Conservation (phyloP, 345 rosid species). For the Lagerstroemia speciosa region DNA sequence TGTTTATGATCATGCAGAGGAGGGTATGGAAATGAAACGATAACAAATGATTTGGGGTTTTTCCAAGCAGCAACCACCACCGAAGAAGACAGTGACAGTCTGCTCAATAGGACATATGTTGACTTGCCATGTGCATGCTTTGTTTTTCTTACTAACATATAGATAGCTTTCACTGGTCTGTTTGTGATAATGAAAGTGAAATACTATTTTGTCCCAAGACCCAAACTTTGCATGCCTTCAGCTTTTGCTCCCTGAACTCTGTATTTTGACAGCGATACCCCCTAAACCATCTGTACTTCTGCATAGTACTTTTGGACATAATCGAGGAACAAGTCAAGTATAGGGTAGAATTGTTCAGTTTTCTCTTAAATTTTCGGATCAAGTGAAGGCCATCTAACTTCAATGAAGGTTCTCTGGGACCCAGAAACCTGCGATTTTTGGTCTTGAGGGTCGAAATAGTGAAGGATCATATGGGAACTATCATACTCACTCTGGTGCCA, state of each 20-base stretch:
- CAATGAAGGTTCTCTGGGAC: no score
- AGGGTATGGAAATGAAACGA: constrained; percentile 1
- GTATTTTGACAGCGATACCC: background rate
- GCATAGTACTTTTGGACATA: no score
- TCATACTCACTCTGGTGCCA: constrained; percentile 86
- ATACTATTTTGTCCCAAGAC: background rate
- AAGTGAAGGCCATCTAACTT: no score
- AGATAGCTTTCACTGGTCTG: constrained; percentile 6
- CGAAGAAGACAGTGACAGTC: constrained; percentile 24
- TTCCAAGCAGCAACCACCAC: background rate
- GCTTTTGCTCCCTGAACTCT: background rate
- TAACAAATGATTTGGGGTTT: background rate
- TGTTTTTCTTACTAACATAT: background rate
- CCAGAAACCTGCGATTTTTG: no score
- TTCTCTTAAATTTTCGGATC: no score
- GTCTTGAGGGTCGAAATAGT: background rate
- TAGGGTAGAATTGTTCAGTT: no score
- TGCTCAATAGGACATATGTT: constrained; percentile 10
- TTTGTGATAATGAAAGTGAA: constrained; percentile 3
- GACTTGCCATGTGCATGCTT: constrained; percentile 4
- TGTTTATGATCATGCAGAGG: background rate
- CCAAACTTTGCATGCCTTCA: background rate
- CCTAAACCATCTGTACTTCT: background rate
- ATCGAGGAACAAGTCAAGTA: background rate
- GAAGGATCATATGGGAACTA: background rate